These are phyloP conservation scores for Penicillium occitanis DNA, from an alignment of 2,329 filamentous ascomycete genomes.

Conservation along the genomic window DNA sequence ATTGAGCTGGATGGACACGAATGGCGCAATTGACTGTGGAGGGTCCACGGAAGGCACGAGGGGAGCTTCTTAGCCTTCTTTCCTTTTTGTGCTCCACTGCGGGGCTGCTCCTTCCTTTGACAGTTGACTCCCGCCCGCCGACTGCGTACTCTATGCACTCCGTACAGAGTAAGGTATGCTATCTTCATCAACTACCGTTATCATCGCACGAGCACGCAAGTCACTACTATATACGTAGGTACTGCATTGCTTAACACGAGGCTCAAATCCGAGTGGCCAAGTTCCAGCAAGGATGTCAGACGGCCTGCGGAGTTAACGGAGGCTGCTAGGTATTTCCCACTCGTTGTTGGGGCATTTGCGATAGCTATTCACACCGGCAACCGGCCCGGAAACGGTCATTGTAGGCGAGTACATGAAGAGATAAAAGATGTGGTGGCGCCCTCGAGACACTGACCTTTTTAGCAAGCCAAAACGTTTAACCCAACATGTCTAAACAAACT, in stretches of 20 bases:
- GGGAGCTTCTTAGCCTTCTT: background rate
- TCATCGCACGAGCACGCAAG: background rate
- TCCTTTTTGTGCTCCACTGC: background rate
- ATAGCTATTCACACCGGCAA: background rate
- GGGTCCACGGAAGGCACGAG: background rate
- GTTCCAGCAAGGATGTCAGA: background rate
- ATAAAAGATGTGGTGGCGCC: background rate
- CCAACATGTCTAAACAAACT: conserved; percentile 21
- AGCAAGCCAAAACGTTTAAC: background rate
- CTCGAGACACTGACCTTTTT: background rate
- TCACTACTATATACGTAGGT: background rate
- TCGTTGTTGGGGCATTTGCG: background rate
- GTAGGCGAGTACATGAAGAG: background rate
- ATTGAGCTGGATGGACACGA: background rate
- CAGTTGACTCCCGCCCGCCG: background rate
- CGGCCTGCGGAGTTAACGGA: background rate
- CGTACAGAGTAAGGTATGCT: background rate
- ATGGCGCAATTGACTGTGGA: background rate
- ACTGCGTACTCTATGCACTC: background rate
- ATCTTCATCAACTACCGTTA: background rate
- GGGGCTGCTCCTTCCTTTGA: background rate
- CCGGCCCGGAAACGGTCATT: conserved; percentile 6
- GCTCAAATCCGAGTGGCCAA: background rate
- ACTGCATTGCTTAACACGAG: background rate
- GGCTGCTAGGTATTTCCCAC: background rate